Conservation (phyloP, 352 stramenopile species). For the Pythium biforme region DNA sequence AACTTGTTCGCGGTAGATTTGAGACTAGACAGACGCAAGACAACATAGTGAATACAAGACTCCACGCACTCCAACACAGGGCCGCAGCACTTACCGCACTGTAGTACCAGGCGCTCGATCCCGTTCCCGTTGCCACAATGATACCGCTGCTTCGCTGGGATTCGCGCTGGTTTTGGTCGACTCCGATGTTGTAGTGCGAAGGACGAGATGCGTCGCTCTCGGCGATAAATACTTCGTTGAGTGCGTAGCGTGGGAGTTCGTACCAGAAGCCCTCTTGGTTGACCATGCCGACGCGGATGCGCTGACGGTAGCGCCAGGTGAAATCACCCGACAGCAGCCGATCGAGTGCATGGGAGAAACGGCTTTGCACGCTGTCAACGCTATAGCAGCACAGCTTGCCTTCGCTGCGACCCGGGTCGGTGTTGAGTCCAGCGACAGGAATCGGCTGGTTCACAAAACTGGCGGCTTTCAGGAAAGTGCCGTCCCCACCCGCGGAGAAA, state of each 20-base stretch:
- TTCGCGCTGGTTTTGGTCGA: conserved; percentile 87
- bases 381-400: conserved; percentile 87
- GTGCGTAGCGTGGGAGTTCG: conserved; percentile 77
- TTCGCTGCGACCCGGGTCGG: conserved; percentile 80
- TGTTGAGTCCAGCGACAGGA: conserved; percentile 84
- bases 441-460: conserved; percentile 87
- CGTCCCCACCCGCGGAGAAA: conserved; percentile 82
- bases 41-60: background rate
- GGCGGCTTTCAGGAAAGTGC: conserved; percentile 85
- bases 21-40: conserved; percentile 44
- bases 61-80: no score
- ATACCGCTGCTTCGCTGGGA: conserved; percentile 87
- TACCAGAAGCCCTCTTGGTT: conserved; percentile 89
- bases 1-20: conserved; percentile 86
- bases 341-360: conserved; percentile 69
- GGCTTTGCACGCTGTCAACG: conserved; percentile 74
- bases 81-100: conserved; percentile 66
- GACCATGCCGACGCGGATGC: conserved; percentile 86
- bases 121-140: conserved; percentile 85
- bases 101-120: conserved; percentile 87
- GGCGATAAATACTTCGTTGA: conserved; percentile 90
- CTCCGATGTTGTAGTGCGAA: conserved; percentile 87
- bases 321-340: conserved; percentile 74
- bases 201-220: conserved; percentile 83
- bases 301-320: conserved; percentile 73